Base-by-base conservation (phyloP, 1,284 basidiomycete genomes). In the Malassezia yamatoensis region DNA sequence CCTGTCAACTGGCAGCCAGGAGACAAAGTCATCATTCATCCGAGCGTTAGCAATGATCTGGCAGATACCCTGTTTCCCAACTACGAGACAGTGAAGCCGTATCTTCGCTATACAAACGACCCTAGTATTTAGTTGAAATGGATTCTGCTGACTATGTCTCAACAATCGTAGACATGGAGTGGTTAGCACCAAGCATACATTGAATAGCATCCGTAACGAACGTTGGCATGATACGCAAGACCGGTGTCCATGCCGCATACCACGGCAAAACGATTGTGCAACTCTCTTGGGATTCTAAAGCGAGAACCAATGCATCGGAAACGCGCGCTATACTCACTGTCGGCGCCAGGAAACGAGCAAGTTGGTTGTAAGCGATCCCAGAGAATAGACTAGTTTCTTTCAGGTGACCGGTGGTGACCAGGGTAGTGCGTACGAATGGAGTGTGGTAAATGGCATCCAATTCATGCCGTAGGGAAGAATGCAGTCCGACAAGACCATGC, bases 1-100 rank as follows among this genome's bases (percentile, higher is more conserved):
- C 89, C 74, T n/a, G 90, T 88, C 61, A 91, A 96, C 83, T 96
- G 93, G 93, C 83, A 85, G 62, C 84, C 85, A 75, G 90, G 90
- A 44, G 85, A 91, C 15, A 85, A 90, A 72, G 91, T 96, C 55
- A 96, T 99, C 70, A 85, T 99, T 40, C 90, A 96, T 77, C 87
- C 88, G n/a, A 77, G 81, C 8, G 89, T 96, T 48, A 79, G 77
- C 53, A 85, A 86, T 69, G 88, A 91, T 41, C 86, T 96, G 77
- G 91, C 90, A 33, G 85, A 89, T 78, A 84, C 81, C 35, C 78
- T 89, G 60, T 93, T 91, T 85, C 86, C 87, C 44, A 78, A 77
- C 54, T 72, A 77, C 61, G 77, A 79, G 59, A 75, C 72, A 37
- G 78, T 79, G 63, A 78, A 76, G 70, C 79, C 79, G 41, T 80